phyloP scores from a whole-genome alignment of 352 stramenopile genomes.

The Phytophthora sp. region DNA sequence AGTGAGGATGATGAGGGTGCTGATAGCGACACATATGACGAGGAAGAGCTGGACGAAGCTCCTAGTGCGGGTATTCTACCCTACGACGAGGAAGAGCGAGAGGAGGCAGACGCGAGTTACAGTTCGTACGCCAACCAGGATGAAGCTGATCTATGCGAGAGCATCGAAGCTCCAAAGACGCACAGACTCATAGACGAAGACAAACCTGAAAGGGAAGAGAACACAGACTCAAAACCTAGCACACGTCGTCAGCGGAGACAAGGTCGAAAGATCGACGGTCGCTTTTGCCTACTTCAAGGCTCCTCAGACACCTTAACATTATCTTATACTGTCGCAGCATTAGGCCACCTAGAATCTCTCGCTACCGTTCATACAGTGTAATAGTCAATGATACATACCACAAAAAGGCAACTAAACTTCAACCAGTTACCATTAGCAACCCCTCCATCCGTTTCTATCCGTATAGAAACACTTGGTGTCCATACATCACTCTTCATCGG shows the following conservation, averaged over 20 bases:
- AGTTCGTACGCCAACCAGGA: constrained; percentile 26
- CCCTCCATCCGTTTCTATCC: too few relatives aligned
- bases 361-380: background rate
- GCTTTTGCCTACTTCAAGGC: constrained; percentile 24
- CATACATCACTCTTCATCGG: background rate
- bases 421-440: too few relatives aligned
- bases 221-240: background rate
- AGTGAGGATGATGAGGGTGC: constrained; percentile 20
- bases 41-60: background rate
- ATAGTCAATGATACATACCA: background rate
- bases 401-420: too few relatives aligned
- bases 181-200: background rate
- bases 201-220: constrained; percentile 6
- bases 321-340: constrained; percentile 5
- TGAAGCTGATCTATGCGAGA: constrained; percentile 7
- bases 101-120: constrained; percentile 10
- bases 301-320: background rate
- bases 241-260: constrained; percentile 11
- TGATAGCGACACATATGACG: constrained; percentile 8
- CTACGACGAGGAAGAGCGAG: constrained; percentile 19
- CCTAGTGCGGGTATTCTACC: constrained; percentile 4
- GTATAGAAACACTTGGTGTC: background rate
- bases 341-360: constrained; percentile 10
- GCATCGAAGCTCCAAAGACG: background rate
- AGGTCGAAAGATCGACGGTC: constrained; percentile 29